Percentiles rank a stretch among this genome's conserved stretches.
Evolutionary conservation across 1,284 basidiomycete species (phyloP).

Genomic region (Cystobasidiaceae sp.): DNA sequence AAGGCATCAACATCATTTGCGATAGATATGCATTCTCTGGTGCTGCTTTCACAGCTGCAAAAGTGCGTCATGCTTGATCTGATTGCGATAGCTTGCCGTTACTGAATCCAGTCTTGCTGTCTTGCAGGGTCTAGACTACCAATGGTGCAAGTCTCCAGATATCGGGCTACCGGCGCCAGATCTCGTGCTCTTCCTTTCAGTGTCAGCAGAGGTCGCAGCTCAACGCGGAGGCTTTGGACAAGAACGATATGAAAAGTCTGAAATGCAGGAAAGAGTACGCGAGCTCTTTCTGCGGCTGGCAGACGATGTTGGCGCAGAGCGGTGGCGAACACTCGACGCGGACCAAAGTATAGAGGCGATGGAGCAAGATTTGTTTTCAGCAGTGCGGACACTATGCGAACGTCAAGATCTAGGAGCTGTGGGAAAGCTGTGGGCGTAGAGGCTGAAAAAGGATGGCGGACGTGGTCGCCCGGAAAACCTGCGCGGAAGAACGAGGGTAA

Average conservation of each 20-base stretch:
- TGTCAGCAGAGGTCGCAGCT: constrained; percentile 65
- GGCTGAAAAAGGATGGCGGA: neutral
- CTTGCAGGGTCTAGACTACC: constrained; percentile 53
- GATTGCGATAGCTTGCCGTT: constrained; percentile 43
- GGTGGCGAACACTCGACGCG: constrained; percentile 25
- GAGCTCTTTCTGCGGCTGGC: constrained; percentile 37
- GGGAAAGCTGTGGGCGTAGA: constrained; percentile 33
- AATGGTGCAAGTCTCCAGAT: constrained; percentile 83
- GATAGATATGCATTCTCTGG: constrained; percentile 97
- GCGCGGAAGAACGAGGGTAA: neutral
- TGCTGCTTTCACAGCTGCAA: constrained; percentile 86
- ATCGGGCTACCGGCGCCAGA: constrained; percentile 81
- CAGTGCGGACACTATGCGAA: constrained; percentile 50
- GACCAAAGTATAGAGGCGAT: constrained; percentile 55
- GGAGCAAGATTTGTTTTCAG: constrained; percentile 56
- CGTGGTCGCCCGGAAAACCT: neutral
- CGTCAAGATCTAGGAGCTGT: constrained; percentile 5
- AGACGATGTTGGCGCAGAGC: neutral
- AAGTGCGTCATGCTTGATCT: constrained; percentile 49
- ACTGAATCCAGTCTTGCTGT: neutral
- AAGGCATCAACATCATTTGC: constrained; percentile 72
- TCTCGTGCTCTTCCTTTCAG: constrained; percentile 77
- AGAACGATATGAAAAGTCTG: constrained; percentile 58
- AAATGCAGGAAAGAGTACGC: constrained; percentile 46
- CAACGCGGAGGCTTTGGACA: constrained; percentile 79